Percentiles rank a stretch among this genome's conserved stretches.
phyloP scores from a whole-genome alignment of 2,329 filamentous ascomycete genomes.

The Colletotrichum lupini region DNA sequence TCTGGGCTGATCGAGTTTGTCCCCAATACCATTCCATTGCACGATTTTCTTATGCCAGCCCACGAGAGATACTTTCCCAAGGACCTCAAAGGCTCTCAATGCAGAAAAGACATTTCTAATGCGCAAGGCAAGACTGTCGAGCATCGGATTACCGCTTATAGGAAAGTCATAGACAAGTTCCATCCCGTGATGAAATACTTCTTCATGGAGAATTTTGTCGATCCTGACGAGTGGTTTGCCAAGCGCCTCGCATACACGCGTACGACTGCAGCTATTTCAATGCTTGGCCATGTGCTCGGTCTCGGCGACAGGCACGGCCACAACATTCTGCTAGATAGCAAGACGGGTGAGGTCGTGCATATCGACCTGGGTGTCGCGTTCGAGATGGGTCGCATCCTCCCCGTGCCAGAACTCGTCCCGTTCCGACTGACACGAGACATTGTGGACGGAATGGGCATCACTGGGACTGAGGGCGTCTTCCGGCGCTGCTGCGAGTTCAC shows the following conservation, averaged over 20 bases:
- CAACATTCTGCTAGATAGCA: constrained; percentile 92
- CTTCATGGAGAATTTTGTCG: constrained; percentile 93
- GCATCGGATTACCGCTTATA: constrained; percentile 78
- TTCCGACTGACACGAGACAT: constrained; percentile 95
- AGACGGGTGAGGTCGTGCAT: constrained; percentile 93
- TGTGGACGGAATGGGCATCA: constrained; percentile 96
- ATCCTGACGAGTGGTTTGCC: constrained; percentile 96
- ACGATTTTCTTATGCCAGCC: constrained; percentile 91
- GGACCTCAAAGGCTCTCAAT: constrained; percentile 80
- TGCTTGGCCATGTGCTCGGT: constrained; percentile 92
- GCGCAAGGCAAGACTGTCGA: constrained; percentile 78
- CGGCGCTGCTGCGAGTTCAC: constrained; percentile 98
- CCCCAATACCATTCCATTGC: constrained; percentile 88
- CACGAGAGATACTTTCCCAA: constrained; percentile 88
- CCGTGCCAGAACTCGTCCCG: constrained; percentile 93
- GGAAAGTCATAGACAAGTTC: constrained; percentile 82
- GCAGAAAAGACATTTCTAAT: constrained; percentile 81
- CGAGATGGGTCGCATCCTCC: constrained; percentile 94
- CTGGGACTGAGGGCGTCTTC: constrained; percentile 95
- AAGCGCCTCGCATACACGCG: constrained; percentile 91
- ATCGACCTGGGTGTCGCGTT: constrained; percentile 98
- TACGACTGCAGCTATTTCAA: constrained; percentile 93
- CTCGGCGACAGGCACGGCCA: constrained; percentile 95
- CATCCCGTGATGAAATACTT: constrained; percentile 96
- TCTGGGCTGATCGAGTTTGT: constrained; percentile 98